Conservation (phyloP, 23 red algal genomes). For the Pyropia yezoensis region DNA sequence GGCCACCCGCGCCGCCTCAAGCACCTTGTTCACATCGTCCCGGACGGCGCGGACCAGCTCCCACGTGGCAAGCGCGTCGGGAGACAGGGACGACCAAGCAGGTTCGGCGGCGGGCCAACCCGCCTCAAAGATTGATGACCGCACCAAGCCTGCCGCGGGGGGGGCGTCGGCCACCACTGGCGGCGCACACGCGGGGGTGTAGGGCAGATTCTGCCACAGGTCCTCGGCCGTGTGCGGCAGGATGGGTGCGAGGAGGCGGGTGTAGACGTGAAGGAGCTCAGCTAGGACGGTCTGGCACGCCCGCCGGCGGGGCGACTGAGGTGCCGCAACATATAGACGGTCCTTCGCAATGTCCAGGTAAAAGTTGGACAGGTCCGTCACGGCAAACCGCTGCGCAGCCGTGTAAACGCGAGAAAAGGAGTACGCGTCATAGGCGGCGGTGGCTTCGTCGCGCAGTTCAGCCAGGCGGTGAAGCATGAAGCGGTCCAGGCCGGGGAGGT, state of each 20-base stretch:
- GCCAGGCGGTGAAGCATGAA: conserved; percentile 66
- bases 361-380: conserved; percentile 89
- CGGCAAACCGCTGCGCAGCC: conserved; percentile 61
- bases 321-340: conserved; percentile 66
- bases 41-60: conserved; percentile 41
- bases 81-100: not conserved
- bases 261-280: conserved; percentile 45
- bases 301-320: conserved; percentile 52
- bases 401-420: conserved; percentile 82
- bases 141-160: too few relatives aligned
- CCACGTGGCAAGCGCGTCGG: conserved; percentile 31
- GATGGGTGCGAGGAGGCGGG: conserved; percentile 69
- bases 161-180: conserved; percentile 7
- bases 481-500: conserved; percentile 69
- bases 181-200: conserved; percentile 19
- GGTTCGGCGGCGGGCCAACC: conserved; percentile 50
- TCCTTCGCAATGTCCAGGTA: conserved; percentile 98
- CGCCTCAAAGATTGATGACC: conserved; percentile 43
- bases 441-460: conserved; percentile 33
- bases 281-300: conserved; percentile 79
- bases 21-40: conserved; percentile 75
- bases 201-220: conserved; percentile 83
- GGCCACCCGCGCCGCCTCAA: conserved; percentile 63
- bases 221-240: conserved; percentile 93
- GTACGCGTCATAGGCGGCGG: conserved; percentile 57